Evolutionary conservation across 2,329 filamentous ascomycete genomes (phyloP).

Genomic region (Hymenoscyphus salicellus): DNA sequence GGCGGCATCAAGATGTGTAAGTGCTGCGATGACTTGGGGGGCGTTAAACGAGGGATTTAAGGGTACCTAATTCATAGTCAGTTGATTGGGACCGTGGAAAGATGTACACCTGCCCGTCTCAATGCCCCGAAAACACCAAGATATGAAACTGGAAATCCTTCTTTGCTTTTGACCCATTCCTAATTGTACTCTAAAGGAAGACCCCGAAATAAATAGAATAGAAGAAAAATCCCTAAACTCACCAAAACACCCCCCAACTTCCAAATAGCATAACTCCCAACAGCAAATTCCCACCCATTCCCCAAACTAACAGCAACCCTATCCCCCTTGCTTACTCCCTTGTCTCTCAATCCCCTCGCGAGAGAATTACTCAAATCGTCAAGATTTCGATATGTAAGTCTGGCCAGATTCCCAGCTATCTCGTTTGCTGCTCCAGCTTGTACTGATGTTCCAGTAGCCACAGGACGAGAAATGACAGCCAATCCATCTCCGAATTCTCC

Average conservation of each 20-base stretch:
- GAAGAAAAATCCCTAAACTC: slow-evolving; percentile 25
- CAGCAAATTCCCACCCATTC: slow-evolving; percentile 79
- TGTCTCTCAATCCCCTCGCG: slow-evolving; percentile 64
- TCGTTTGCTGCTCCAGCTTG: slow-evolving; percentile 37
- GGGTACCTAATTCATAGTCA: slow-evolving; percentile 57
- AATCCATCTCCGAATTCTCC: slow-evolving; percentile 60
- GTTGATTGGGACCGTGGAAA: not conserved
- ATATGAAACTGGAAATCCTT: not conserved
- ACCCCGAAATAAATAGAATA: not conserved
- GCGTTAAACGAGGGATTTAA: slow-evolving; percentile 87
- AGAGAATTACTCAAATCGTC: slow-evolving; percentile 74
- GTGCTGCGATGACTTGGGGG: slow-evolving; percentile 71
- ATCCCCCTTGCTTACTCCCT: slow-evolving; percentile 77
- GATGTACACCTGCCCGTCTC: no score
- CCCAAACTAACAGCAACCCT: slow-evolving; percentile 83
- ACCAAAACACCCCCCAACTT: slow-evolving; percentile 90
- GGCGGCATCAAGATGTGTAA: slow-evolving; percentile 69
- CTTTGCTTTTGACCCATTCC: not conserved
- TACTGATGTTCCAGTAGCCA: slow-evolving; percentile 36
- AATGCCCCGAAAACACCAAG: no score
- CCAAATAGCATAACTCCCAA: slow-evolving; percentile 84
- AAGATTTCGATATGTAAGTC: slow-evolving; percentile 70
- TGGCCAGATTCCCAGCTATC: not conserved
- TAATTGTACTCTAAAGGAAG: not conserved
- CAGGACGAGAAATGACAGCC: slow-evolving; percentile 51